Base-by-base conservation (phyloP, 2,329 filamentous ascomycete species). In the Phaeosphaeriaceae sp. region DNA sequence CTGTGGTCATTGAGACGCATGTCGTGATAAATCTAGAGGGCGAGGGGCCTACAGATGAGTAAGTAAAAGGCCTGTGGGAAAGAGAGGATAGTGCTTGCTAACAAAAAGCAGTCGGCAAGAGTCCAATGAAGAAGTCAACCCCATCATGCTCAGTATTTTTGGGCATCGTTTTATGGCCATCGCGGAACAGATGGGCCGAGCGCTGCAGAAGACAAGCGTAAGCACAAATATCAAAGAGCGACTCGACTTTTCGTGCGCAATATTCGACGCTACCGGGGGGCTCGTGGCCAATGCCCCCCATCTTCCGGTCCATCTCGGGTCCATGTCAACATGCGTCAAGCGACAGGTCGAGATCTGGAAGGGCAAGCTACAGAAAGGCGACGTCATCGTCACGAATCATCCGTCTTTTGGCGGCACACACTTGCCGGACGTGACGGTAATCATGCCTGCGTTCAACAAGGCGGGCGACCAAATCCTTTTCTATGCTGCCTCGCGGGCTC, bases 1-100 rank as follows among this genome's bases (percentile, higher is more conserved):
- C 92, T 0, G 75, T 92, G 18, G 80, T 96, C 26, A 86, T 96
- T 15, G 82, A 90, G 54, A 96, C 92, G 0, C 93, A 96, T 63
- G 90, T 97, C 6, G 82, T 97, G 6, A 92, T 97, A 66, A 91
- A 96, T 57, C 83, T 94, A 33, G n/a, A n/a, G n/a, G n/a, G n/a
- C n/a, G n/a, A n/a, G n/a, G n/a, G n/a, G n/a, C n/a, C n/a, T n/a
- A n/a, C n/a, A n/a, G n/a, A n/a, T n/a, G n/a, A n/a, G n/a, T n/a
- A n/a, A n/a, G n/a, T n/a, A n/a, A n/a, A n/a, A n/a, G n/a, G n/a
- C n/a, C n/a, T n/a, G n/a, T n/a, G n/a, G n/a, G n/a, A n/a, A n/a
- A n/a, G n/a, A n/a, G 84, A 87, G 45, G 85, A 86, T 37, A 75
- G 77, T 57, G 76, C 82, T 68, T 52, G 68, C 44, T 54, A 79